Evolutionary conservation across 2,329 filamentous ascomycete species (phyloP).

Genomic region (Arthrocladium fulminans): DNA sequence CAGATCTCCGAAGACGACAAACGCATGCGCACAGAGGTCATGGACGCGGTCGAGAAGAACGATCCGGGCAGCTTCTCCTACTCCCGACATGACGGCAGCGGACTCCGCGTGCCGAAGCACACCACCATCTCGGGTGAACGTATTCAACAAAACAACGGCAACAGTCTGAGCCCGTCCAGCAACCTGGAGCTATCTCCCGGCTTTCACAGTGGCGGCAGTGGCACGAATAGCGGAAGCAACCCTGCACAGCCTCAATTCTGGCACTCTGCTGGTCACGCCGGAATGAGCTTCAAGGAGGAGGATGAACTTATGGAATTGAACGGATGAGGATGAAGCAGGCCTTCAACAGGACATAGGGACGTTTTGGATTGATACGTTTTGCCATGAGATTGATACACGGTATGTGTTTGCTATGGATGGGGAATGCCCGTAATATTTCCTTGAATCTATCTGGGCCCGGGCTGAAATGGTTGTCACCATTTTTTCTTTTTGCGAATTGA

Average conservation of each 20-base stretch:
- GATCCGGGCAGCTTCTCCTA: constrained; percentile 70
- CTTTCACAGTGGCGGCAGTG: constrained; percentile 63
- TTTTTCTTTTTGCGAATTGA: neutral
- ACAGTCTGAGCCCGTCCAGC: constrained; percentile 47
- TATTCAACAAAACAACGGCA: constrained; percentile 39
- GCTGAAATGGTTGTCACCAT: no score
- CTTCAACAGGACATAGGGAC: neutral
- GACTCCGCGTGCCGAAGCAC: constrained; percentile 82
- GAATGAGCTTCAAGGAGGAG: constrained; percentile 80
- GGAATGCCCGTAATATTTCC: neutral
- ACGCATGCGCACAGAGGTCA: constrained; percentile 87
- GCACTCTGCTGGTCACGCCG: constrained; percentile 44
- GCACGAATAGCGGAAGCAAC: constrained; percentile 40
- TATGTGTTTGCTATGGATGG: no score
- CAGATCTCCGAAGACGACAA: constrained; percentile 83
- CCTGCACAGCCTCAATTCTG: constrained; percentile 45
- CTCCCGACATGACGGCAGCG: constrained; percentile 71
- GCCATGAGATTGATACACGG: neutral
- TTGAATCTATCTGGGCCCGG: neutral
- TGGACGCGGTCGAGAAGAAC: constrained; percentile 77
- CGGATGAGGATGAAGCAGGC: neutral
- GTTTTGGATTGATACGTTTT: neutral
- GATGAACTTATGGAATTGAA: constrained; percentile 73
- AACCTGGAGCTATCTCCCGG: constrained; percentile 57
- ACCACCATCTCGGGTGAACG: constrained; percentile 84